These are phyloP conservation scores for Calonectria montana DNA, from an alignment of 2,329 filamentous ascomycete genomes.

Conservation along the genomic window DNA sequence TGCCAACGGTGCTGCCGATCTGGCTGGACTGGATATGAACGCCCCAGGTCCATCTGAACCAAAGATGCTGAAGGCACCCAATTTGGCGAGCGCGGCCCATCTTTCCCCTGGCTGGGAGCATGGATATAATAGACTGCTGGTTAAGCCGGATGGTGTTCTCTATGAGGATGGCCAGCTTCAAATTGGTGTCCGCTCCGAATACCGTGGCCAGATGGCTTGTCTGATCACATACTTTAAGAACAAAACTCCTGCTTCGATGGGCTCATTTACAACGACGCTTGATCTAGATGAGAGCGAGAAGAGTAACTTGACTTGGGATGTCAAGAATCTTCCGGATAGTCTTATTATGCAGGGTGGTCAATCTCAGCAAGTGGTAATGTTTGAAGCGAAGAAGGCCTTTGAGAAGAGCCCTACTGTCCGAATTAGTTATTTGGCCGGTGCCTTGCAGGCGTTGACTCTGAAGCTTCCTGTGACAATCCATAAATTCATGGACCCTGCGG, in stretches of 20 bases:
- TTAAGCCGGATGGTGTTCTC: constrained; percentile 85
- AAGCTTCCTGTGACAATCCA: constrained; percentile 90
- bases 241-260: constrained; percentile 86
- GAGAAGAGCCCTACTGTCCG: constrained; percentile 88
- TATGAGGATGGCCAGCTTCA: constrained; percentile 97
- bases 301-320: constrained; percentile 80
- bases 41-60: constrained; percentile 66
- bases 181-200: constrained; percentile 91
- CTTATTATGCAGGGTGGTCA: constrained; percentile 80
- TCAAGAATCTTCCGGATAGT: constrained; percentile 89
- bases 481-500: constrained; percentile 96
- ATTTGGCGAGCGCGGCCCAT: constrained; percentile 92
- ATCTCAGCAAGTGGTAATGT: constrained; percentile 94
- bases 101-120: constrained; percentile 94
- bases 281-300: constrained; percentile 80
- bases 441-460: constrained; percentile 90
- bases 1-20: constrained; percentile 69
- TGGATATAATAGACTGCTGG: constrained; percentile 85
- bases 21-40: constrained; percentile 85
- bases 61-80: constrained; percentile 75
- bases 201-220: constrained; percentile 93
- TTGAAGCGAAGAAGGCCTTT: constrained; percentile 87
- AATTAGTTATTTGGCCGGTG: constrained; percentile 93
- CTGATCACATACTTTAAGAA: constrained; percentile 97
- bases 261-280: constrained; percentile 93